Conservation (phyloP, 2,329 filamentous ascomycete species). For the Xylariaceae sp. region DNA sequence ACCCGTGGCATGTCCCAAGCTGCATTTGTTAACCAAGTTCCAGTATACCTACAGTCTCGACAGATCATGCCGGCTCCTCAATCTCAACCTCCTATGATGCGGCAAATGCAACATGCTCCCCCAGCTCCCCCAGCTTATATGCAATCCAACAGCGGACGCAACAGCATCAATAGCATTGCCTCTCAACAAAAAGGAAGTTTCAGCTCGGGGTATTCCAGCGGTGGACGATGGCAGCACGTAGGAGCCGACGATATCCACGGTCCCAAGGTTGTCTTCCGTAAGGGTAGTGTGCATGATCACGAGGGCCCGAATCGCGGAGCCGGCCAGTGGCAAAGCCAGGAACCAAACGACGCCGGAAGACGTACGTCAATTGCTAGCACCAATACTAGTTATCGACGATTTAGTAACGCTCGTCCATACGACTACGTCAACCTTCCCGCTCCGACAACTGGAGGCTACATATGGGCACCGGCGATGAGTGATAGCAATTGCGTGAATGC, state of each 20-base stretch:
- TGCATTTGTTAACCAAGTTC: conserved; percentile 10
- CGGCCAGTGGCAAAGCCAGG: neutral
- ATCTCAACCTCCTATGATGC: neutral
- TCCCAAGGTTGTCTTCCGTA: conserved; percentile 19
- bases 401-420: neutral
- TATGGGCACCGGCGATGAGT: neutral
- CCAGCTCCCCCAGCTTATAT: neutral
- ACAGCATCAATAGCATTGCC: neutral
- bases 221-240: conserved; percentile 12
- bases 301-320: neutral
- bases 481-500: conserved; percentile 17
- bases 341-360: neutral
- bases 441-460: neutral
- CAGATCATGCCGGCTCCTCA: neutral
- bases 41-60: neutral
- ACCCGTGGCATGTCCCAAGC: neutral
- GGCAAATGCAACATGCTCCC: neutral
- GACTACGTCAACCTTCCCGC: neutral
- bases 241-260: conserved; percentile 20
- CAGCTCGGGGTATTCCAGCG: neutral
- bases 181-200: neutral
- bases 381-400: neutral
- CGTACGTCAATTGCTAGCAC: neutral
- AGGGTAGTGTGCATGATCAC: neutral
- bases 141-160: neutral